Percentiles rank a stretch among this genome's conserved stretches.
phyloP scores from a whole-genome alignment of 257 asterid genomes.

The Plantago major region DNA sequence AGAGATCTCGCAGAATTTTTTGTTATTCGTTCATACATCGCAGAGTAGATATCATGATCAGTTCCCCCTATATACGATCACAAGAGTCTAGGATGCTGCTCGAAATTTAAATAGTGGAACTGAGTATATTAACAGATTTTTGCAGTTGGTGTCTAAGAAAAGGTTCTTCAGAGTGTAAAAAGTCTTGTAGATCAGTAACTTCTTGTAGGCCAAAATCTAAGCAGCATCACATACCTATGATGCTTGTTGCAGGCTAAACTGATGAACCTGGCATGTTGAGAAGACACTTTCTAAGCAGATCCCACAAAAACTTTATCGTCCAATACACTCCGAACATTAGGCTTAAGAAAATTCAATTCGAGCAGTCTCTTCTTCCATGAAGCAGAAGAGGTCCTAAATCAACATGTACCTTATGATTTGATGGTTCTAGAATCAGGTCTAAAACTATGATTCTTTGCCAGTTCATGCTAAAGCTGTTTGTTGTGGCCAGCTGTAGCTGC shows the following conservation, averaged over 20 bases:
- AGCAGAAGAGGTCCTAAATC: slow-evolving; percentile 63
- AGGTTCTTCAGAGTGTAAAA: neutral
- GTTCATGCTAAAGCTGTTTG: slow-evolving; percentile 34
- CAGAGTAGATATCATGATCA: too few species aligned
- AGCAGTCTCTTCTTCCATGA: slow-evolving; percentile 36
- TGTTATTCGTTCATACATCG: neutral
- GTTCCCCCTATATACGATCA: too few species aligned
- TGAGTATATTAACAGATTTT: neutral
- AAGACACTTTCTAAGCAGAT: slow-evolving; percentile 11
- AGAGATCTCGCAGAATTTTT: neutral
- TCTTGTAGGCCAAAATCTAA: neutral
- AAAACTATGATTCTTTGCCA: slow-evolving; percentile 64
- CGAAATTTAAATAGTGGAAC: neutral
- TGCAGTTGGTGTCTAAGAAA: neutral
- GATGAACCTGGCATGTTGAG: slow-evolving; percentile 10
- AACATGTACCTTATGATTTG: slow-evolving; percentile 41
- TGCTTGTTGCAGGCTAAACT: neutral
- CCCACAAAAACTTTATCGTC: slow-evolving; percentile 45
- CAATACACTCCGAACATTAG: slow-evolving; percentile 44
- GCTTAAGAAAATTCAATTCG: slow-evolving; percentile 50
- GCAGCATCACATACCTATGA: too few species aligned
- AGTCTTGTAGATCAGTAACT: neutral
- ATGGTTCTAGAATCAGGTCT: slow-evolving; percentile 48
- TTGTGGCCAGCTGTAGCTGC: neutral
- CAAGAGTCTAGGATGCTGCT: too few species aligned